Evolutionary conservation across 225 moss, liverwort and hornwort genomes (phyloP).

Genomic region (Sphagnum contortum): DNA sequence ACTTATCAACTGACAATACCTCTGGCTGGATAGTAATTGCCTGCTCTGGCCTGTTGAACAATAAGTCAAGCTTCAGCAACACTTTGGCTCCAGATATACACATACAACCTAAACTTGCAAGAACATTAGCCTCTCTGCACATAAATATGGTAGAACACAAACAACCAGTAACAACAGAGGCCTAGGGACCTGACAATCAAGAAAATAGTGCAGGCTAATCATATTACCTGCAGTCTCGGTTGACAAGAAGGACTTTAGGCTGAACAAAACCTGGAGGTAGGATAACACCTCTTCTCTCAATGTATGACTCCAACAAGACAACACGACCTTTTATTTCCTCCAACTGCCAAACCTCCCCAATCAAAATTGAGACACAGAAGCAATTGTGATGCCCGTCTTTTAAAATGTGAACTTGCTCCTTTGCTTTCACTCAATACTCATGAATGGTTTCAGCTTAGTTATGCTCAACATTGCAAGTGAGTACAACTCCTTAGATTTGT

Average conservation of each 20-base stretch:
- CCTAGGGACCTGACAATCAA: too few species aligned
- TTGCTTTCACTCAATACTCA: too few species aligned
- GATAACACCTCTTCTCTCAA: constrained; percentile 45
- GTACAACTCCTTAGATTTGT: too few species aligned
- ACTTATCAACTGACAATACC: constrained; percentile 60
- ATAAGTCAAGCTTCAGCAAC: not conserved
- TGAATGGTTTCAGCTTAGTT: too few species aligned
- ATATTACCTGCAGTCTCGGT: constrained; percentile 57
- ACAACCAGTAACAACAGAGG: too few species aligned
- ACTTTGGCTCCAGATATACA: not conserved
- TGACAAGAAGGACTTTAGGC: constrained; percentile 64
- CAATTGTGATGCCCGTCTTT: too few species aligned
- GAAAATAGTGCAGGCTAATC: not conserved
- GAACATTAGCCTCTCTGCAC: too few species aligned
- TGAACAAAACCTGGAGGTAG: constrained; percentile 55
- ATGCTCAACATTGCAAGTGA: too few species aligned
- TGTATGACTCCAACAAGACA: constrained; percentile 51
- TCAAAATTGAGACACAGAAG: too few species aligned
- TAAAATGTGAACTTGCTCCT: too few species aligned
- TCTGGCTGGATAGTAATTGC: constrained; percentile 64
- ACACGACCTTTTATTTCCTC: constrained; percentile 57
- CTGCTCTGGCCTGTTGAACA: constrained; percentile 49
- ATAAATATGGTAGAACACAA: too few species aligned
- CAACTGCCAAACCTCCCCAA: constrained; percentile 29
- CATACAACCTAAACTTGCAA: too few species aligned